These are phyloP conservation scores for Pinus taeda DNA, from an alignment of 75 land plant genomes.

Conservation along the genomic window DNA sequence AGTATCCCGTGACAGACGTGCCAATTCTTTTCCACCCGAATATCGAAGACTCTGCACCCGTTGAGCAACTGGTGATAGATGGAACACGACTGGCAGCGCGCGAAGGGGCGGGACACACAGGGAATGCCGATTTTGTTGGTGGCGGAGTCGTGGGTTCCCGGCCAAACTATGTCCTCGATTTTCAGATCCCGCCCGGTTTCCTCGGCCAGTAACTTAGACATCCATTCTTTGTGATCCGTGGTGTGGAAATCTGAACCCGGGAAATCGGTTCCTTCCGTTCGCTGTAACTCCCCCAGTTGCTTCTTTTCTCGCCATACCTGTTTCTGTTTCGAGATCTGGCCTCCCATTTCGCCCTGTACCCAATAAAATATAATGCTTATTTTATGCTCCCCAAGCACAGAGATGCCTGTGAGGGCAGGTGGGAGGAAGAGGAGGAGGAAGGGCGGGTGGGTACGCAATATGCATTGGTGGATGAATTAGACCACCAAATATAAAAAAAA, in stretches of 20 bases:
- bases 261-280: slow-evolving; percentile 35
- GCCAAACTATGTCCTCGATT: slow-evolving; percentile 75
- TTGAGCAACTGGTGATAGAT: slow-evolving; percentile 63
- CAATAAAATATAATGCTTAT: too few species aligned
- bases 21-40: slow-evolving; percentile 63
- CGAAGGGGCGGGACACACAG: slow-evolving; percentile 70
- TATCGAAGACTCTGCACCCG: slow-evolving; percentile 71
- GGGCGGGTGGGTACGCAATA: too few species aligned
- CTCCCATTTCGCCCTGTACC: slow-evolving; percentile 36
- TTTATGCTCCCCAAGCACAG: too few species aligned
- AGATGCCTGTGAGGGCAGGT: too few species aligned
- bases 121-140: slow-evolving; percentile 81
- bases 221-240: slow-evolving; percentile 68
- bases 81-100: slow-evolving; percentile 83
- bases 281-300: slow-evolving; percentile 26
- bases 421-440: too few species aligned
- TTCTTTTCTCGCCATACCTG: slow-evolving; percentile 40
- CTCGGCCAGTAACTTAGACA: slow-evolving; percentile 52
- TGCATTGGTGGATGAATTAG: too few species aligned
- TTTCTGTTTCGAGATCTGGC: slow-evolving; percentile 46
- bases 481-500: too few species aligned
- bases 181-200: slow-evolving; percentile 8
- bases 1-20: slow-evolving; percentile 84
- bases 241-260: slow-evolving; percentile 71
- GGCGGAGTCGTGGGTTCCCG: slow-evolving; percentile 96